Base-by-base conservation (phyloP, 257 asterid genomes). In the Handroanthus guayacan region DNA sequence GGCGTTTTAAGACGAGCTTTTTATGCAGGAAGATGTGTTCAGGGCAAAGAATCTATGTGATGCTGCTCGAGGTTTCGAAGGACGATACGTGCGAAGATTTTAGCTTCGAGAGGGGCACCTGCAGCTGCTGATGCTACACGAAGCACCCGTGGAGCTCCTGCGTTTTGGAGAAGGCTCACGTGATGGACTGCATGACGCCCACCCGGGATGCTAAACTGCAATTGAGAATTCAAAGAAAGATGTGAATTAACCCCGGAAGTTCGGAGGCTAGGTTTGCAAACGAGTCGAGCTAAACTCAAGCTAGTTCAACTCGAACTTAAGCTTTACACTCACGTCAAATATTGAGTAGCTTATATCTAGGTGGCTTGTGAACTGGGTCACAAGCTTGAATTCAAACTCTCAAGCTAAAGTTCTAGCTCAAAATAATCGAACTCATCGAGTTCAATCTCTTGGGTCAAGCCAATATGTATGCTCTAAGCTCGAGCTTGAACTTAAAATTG, bases 21-120 rank as follows among this genome's bases (percentile, higher is more conserved):
- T 4, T 16, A 12, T 1, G 31, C 37, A 78, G 83, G 31, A 84
- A 83, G 56, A 82, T 84, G 8, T 4, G 64, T n/a, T 74, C 72
- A 66, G 70, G 60, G 18, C 43, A 44, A 52, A 7, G 73, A 48
- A 79, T 84, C 85, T 66, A 72, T 86, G 80, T 84, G 89, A 77
- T 91, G 91, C 56, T 89, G 95, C 88, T 93, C 97, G 25, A 93
- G 82, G 84, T 93, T 93, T 11, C 96, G 85, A 6, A 93, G 88
- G 38, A 93, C 97, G 45, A 93, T 83, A 17, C 92, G 86, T 3
- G 97, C 93, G 55, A 93, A 93, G 57, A 89, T 89, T 80, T 91
- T 93, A 47, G 97, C 96, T 86, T 88, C 95, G 1, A 83, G 77
- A 3, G 97, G 96, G 51, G 89, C 95, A 25, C 82, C 66, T 6